Conservation (phyloP, 345 rosid genomes). For the Pugionium cornutum region DNA sequence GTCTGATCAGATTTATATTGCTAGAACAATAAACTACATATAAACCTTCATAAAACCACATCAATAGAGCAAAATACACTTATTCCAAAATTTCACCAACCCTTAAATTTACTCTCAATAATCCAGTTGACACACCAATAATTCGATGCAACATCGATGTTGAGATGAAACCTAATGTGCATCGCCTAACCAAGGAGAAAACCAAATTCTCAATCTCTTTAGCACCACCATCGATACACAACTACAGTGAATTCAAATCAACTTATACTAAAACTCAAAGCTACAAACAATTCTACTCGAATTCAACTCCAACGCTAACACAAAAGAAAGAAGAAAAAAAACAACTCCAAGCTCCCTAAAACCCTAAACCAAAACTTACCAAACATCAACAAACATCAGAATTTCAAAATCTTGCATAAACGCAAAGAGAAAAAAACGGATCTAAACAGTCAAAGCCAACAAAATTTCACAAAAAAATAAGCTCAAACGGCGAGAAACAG, state of each 20-base stretch:
- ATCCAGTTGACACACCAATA: neutral
- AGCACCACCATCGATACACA: slow-evolving; percentile 2
- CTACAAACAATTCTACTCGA: slow-evolving; percentile 18
- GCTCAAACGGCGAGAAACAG: slow-evolving; percentile 2
- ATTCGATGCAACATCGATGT: neutral
- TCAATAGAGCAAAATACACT: neutral
- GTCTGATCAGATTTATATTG: neutral
- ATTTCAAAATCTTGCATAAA: slow-evolving; percentile 25
- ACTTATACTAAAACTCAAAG: neutral
- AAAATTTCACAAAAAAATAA: slow-evolving; percentile 17
- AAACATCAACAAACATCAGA: slow-evolving; percentile 18
- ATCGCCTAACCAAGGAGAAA: neutral
- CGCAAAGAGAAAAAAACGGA: slow-evolving; percentile 6
- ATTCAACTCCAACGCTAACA: slow-evolving; percentile 4
- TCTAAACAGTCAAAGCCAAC: neutral
- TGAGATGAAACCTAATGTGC: slow-evolving; percentile 5
- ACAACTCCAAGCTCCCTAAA: slow-evolving; percentile 30
- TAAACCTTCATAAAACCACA: slow-evolving; percentile 3
- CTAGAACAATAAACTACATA: neutral
- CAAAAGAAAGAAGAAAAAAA: no score
- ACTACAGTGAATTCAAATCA: neutral
- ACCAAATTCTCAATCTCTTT: neutral
- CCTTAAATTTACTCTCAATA: neutral
- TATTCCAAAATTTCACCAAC: neutral
- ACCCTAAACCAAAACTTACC: slow-evolving; percentile 20